phyloP scores from a whole-genome alignment of 2,329 filamentous ascomycete genomes.

The Escovopsis weberi region DNA sequence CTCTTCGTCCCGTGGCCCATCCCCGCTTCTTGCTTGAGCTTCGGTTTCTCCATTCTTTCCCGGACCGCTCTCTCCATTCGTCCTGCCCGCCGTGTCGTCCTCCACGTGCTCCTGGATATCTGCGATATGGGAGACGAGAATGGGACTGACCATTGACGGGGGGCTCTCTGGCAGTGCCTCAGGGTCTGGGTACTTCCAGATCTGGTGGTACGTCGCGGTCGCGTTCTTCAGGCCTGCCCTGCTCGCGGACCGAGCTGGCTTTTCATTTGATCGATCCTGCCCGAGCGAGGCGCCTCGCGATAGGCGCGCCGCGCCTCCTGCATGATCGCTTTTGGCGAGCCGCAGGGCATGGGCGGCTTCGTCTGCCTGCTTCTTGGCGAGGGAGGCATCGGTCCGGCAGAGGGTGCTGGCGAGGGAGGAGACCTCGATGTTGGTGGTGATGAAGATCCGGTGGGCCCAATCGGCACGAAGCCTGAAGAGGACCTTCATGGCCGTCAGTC shows the following conservation, averaged over 20 bases:
- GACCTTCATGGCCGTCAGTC: slow-evolving; percentile 60
- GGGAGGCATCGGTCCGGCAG: slow-evolving; percentile 45
- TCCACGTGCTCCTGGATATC: background rate
- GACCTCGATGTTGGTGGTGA: slow-evolving; percentile 56
- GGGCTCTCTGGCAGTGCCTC: slow-evolving; percentile 38
- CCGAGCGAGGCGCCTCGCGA: slow-evolving; percentile 38
- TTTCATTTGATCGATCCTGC: slow-evolving; percentile 30
- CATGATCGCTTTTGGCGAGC: slow-evolving; percentile 28
- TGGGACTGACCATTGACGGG: slow-evolving; percentile 31
- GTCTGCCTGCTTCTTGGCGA: slow-evolving; percentile 35
- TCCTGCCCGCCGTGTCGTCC: too few relatives aligned
- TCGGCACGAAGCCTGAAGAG: slow-evolving; percentile 75
- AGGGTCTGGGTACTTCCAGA: slow-evolving; percentile 45
- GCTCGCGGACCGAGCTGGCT: slow-evolving; percentile 28
- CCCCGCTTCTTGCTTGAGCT: slow-evolving; percentile 1
- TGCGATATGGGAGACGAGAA: slow-evolving; percentile 29
- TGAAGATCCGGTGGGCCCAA: slow-evolving; percentile 60
- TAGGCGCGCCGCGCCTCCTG: slow-evolving; percentile 20
- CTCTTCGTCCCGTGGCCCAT: slow-evolving; percentile 7
- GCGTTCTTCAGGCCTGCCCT: slow-evolving; percentile 14
- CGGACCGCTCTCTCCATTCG: too few relatives aligned
- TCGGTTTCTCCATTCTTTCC: too few relatives aligned
- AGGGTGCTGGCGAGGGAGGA: slow-evolving; percentile 58
- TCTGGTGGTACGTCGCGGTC: slow-evolving; percentile 26
- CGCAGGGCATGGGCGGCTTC: slow-evolving; percentile 33